Base-by-base conservation (phyloP, 805 yeast genomes). In the Candida jianshihensis region DNA sequence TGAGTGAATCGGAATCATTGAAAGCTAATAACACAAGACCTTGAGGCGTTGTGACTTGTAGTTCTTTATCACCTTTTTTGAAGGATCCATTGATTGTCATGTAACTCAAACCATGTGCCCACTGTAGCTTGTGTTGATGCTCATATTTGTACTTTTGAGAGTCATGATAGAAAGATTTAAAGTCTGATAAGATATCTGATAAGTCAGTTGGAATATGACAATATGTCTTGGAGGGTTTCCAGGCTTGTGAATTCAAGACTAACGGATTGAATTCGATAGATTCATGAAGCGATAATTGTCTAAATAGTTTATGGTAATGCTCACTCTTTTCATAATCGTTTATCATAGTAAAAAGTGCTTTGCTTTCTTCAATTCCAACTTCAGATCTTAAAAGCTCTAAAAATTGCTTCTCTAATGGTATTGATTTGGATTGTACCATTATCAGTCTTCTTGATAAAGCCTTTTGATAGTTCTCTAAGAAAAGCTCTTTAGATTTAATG, bases 381-480 rank as follows among this genome's bases (percentile, higher is more conserved):
- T 48, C 54, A 1, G 40, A 29, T 20, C 34, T 37, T 5, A 51
- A 12, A 2, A 35, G 19, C 1, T 28, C 7, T 3, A 50, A 26
- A 2, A 51, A 26, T 13, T 32, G 14, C 1, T 26, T 22, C 20
- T 53, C 57, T 1, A 41, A 33, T 4, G 15, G 6, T 0, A 37
- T 17, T n/a, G 38, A 37, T 18, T 30, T 38, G 1, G 48, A 28
- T 3, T 41, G 35, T 3, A 40, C 29, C 8, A 35, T 30, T 4
- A 51, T 40, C 0, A 53, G 31, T 19, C 57, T 36, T 28, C 38
- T 50, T 0, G 53, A 47, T 7, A 53, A 29, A 26, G 46, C 51
- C 18, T 38, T 33, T 24, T 47, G 45, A 30, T 49, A 53, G 4
- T 30, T 34, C 19, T 39, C 36, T 6, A 51, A 26, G 25, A 53